Evolutionary conservation across 1,284 basidiomycete species (phyloP).

Genomic region (Trichosporon asahii): DNA sequence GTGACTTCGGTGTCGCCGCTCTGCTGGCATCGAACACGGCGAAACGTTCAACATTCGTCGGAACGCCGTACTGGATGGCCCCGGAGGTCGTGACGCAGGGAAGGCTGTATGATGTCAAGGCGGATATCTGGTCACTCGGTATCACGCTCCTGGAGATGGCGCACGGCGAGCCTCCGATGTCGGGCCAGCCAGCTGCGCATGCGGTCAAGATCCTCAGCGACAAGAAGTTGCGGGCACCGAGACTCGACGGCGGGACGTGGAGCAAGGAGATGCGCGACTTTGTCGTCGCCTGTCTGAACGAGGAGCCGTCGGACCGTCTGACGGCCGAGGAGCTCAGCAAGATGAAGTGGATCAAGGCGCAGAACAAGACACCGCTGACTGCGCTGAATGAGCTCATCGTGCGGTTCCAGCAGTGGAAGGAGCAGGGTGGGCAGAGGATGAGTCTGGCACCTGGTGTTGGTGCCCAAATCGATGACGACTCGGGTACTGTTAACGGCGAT

Average conservation of each 20-base stretch:
- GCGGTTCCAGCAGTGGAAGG: conserved; percentile 70
- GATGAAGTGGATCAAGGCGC: conserved; percentile 87
- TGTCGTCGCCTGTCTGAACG: conserved; percentile 76
- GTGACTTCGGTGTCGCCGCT: conserved; percentile 96
- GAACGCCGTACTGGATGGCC: conserved; percentile 99
- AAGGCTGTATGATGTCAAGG: conserved; percentile 88
- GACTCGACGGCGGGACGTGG: conserved; percentile 71
- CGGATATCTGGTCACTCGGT: conserved; percentile 94
- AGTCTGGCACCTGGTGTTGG: conserved; percentile 62
- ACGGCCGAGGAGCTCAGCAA: conserved; percentile 85
- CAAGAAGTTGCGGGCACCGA: conserved; percentile 61
- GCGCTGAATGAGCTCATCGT: conserved; percentile 79
- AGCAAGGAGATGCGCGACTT: conserved; percentile 86
- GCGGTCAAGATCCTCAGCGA: conserved; percentile 88
- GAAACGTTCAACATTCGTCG: conserved; percentile 90
- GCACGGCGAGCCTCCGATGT: conserved; percentile 58
- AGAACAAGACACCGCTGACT: conserved; percentile 66
- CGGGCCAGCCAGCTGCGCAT: conserved; percentile 79
- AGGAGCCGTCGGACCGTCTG: conserved; percentile 74
- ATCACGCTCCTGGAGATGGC: conserved; percentile 94
- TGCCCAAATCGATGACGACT: conserved; percentile 46
- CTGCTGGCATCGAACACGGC: conserved; percentile 78
- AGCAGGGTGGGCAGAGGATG: conserved; percentile 72
- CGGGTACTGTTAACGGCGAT: conserved; percentile 32
- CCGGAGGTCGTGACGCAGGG: conserved; percentile 89